A percentile compares a stretch with the other conserved stretches of the same genome.
These are phyloP conservation scores for Decorospora gaudefroyi DNA, from an alignment of 2,329 filamentous ascomycete genomes.

Conservation along the genomic window DNA sequence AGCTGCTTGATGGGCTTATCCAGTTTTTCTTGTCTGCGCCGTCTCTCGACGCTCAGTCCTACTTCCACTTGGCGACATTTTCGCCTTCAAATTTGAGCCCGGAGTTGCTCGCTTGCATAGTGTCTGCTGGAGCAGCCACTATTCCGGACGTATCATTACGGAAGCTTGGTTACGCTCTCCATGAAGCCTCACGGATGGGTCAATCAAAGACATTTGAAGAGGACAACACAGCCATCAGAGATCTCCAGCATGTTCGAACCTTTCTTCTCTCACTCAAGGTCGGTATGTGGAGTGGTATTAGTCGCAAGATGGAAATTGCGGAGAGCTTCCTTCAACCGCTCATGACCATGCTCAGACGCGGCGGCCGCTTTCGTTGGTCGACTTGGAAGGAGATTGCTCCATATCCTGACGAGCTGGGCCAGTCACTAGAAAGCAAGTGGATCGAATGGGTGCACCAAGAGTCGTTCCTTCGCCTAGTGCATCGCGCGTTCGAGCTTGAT, in stretches of 20 bases:
- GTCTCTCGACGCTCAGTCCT: slow-evolving; percentile 61
- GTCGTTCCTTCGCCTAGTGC: slow-evolving; percentile 69
- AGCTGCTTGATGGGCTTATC: slow-evolving; percentile 64
- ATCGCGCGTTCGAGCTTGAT: slow-evolving; percentile 68
- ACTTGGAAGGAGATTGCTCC: slow-evolving; percentile 59
- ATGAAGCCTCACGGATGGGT: slow-evolving; percentile 54
- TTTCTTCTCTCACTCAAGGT: slow-evolving; percentile 58
- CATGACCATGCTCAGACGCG: slow-evolving; percentile 61
- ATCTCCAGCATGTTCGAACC: slow-evolving; percentile 58
- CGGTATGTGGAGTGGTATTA: slow-evolving; percentile 63
- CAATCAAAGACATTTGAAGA: slow-evolving; percentile 52
- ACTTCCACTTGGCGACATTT: slow-evolving; percentile 66
- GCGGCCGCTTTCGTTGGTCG: slow-evolving; percentile 63
- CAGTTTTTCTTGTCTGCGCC: slow-evolving; percentile 65
- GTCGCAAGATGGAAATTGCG: slow-evolving; percentile 63
- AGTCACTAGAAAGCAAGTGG: slow-evolving; percentile 67
- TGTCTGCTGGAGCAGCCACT: slow-evolving; percentile 64
- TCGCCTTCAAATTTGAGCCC: slow-evolving; percentile 60
- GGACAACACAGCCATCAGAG: slow-evolving; percentile 56
- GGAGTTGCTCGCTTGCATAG: slow-evolving; percentile 64
- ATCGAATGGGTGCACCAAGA: slow-evolving; percentile 66
- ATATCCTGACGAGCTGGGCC: slow-evolving; percentile 59
- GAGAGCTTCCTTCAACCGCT: slow-evolving; percentile 62
- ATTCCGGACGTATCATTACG: slow-evolving; percentile 61
- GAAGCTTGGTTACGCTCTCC: slow-evolving; percentile 62